Base-by-base conservation (phyloP, 805 yeast genomes). In the Wilhelminamyces savonicus region DNA sequence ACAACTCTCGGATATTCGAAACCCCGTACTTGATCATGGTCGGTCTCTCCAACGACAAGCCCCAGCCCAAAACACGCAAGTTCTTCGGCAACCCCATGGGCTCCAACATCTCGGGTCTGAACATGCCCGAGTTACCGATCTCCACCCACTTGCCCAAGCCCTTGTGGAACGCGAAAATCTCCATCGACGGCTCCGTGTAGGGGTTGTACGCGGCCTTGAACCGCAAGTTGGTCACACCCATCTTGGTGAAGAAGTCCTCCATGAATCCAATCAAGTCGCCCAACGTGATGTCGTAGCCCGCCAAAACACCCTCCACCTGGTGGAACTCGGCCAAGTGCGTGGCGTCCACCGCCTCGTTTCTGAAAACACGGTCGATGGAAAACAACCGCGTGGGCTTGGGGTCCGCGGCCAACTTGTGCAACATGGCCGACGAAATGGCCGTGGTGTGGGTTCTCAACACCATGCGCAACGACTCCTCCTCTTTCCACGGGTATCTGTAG, bases 171-270 rank as follows among this genome's bases (percentile, higher is more conserved):
- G 97, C 92, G 60, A 82, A 92, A 44, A 92, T 92, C 69, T 92
- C 99, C 76, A 92, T 75, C 6, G 95, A 84, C 35, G 99, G 99
- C 65, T 92, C 99, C 35, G 99, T 92, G 74, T 92, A 92, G 36
- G 99, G 99, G 63, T 92, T 92, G 66, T 92, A 92, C 23, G 99
- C 94, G 42, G 99, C 96, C 69, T 92, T 92, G 78, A 92, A 92
- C 64, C 97, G 82, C 50, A 92, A 74, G 46, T 87, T 82, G 44
- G 79, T 77, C 35, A 94, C 98, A 56, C 98, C 98, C 98, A 92
- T 92, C 67, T 85, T 85, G 35, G 78, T 76, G 64, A 92, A 92
- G 75, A 92, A 92, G 53, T 82, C 85, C 62, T 92, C 90, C 98
- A 92, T 88, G 76, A 92, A 92, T 21, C 96, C 95, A 58, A 92